These are phyloP conservation scores for Plasmodium gaboni DNA, from an alignment of 169 alveolate species.

Conservation along the genomic window DNA sequence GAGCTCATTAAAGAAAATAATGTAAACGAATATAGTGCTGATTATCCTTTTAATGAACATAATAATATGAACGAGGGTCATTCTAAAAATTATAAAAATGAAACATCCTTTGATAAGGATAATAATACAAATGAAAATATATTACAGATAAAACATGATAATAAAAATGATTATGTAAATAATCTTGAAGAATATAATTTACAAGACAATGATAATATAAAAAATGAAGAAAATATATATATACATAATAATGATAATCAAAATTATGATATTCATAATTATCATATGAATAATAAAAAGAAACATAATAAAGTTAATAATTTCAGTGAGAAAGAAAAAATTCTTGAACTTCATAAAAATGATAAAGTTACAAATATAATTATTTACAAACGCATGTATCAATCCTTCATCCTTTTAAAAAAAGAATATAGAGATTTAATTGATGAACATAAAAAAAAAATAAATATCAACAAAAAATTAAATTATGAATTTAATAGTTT, in stretches of 20 bases:
- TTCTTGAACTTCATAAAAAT: slow-evolving; percentile 46
- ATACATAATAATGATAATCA: not conserved
- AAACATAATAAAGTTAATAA: not conserved
- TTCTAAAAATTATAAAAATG: not conserved
- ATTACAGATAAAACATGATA: too few species aligned
- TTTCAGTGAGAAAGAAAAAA: slow-evolving; percentile 18
- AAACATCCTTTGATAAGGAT: not conserved
- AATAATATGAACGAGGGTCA: not conserved
- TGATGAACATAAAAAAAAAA: slow-evolving; percentile 26
- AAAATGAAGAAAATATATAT: too few species aligned
- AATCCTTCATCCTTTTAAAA: slow-evolving; percentile 41
- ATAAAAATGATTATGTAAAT: too few species aligned
- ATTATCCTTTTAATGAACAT: not conserved
- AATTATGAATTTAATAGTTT: slow-evolving; percentile 67
- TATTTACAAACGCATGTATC: slow-evolving; percentile 69
- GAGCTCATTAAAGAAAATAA: not conserved
- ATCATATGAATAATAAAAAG: not conserved
- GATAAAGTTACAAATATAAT: slow-evolving; percentile 46
- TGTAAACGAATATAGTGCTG: not conserved
- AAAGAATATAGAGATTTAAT: slow-evolving; percentile 45
- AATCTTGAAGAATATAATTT: too few species aligned
- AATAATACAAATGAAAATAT: not conserved
- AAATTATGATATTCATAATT: not conserved
- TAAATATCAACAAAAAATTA: slow-evolving; percentile 45
- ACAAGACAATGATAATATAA: too few species aligned